A percentile compares a stretch with the other conserved stretches of the same genome.
These are phyloP conservation scores for Silybum marianum DNA, from an alignment of 129 eudicot species.

Conservation along the genomic window DNA sequence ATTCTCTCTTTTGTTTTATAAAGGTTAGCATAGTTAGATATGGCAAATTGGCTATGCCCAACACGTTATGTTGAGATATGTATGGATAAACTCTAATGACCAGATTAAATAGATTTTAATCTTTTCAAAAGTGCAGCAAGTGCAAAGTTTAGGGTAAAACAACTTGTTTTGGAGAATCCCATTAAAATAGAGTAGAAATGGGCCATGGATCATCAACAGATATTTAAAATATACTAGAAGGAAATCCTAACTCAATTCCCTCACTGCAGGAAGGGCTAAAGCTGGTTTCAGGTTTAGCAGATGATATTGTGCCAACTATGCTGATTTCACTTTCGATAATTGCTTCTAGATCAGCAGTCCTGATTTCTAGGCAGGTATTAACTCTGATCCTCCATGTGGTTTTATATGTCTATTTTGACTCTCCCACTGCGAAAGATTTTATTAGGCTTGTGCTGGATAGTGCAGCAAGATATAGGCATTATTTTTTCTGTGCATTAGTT, in stretches of 20 bases:
- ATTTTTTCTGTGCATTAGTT: background rate
- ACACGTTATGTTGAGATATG: background rate
- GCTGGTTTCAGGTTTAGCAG: conserved; percentile 60
- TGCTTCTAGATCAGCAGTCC: conserved; percentile 53
- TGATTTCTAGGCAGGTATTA: conserved; percentile 68
- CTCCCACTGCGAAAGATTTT: background rate
- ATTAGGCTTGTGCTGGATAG: background rate
- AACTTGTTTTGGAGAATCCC: background rate
- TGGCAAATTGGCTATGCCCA: background rate
- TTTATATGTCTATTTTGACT: background rate
- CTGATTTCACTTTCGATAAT: conserved; percentile 77
- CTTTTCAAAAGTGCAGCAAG: background rate
- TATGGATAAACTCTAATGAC: background rate
- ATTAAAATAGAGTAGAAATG: background rate
- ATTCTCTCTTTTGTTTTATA: background rate
- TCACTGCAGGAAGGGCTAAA: conserved; percentile 67
- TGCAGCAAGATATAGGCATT: background rate
- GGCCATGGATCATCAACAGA: background rate
- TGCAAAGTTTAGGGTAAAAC: background rate
- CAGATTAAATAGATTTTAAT: background rate
- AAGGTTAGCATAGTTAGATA: conserved; percentile 17
- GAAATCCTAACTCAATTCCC: conserved; percentile 3
- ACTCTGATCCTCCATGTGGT: conserved; percentile 8
- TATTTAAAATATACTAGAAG: background rate
- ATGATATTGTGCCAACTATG: conserved; percentile 55